These are phyloP conservation scores for Nicotiana knightiana DNA, from an alignment of 257 asterid species.

Conservation along the genomic window DNA sequence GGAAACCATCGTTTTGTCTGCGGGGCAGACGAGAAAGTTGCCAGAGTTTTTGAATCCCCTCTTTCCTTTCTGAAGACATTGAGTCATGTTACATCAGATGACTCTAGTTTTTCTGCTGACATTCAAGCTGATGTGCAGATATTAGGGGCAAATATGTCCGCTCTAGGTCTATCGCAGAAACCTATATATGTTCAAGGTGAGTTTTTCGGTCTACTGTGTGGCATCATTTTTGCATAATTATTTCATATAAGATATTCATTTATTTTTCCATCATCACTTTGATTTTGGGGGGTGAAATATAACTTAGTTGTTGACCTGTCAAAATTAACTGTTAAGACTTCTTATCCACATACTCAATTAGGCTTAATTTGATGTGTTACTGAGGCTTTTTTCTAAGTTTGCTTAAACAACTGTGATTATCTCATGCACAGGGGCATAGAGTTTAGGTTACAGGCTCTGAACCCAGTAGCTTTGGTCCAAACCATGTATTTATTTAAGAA, in stretches of 20 bases:
- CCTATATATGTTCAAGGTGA: conserved; percentile 86
- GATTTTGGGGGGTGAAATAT: neutral
- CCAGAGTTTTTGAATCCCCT: conserved; percentile 93
- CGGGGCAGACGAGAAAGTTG: conserved; percentile 97
- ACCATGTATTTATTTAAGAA: too few relatives aligned
- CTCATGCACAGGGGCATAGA: neutral
- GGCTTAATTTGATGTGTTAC: neutral
- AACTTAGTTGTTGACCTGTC: neutral
- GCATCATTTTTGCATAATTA: neutral
- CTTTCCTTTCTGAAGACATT: conserved; percentile 82
- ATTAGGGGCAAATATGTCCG: conserved; percentile 98
- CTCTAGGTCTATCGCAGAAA: conserved; percentile 93
- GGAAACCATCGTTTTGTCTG: conserved; percentile 88
- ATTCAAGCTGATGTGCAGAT: conserved; percentile 64
- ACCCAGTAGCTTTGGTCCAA: too few relatives aligned
- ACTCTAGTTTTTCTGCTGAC: conserved; percentile 39
- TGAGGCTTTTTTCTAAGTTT: neutral
- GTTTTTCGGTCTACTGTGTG: neutral
- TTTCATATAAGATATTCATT: neutral
- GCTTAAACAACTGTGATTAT: neutral
- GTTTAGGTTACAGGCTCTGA: too few relatives aligned
- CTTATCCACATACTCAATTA: neutral
- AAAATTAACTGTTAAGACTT: neutral
- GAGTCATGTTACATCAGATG: conserved; percentile 45
- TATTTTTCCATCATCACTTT: conserved; percentile 5